These are phyloP conservation scores for Chlorella sp. DNA, from an alignment of 139 green algal species.

Conservation along the genomic window DNA sequence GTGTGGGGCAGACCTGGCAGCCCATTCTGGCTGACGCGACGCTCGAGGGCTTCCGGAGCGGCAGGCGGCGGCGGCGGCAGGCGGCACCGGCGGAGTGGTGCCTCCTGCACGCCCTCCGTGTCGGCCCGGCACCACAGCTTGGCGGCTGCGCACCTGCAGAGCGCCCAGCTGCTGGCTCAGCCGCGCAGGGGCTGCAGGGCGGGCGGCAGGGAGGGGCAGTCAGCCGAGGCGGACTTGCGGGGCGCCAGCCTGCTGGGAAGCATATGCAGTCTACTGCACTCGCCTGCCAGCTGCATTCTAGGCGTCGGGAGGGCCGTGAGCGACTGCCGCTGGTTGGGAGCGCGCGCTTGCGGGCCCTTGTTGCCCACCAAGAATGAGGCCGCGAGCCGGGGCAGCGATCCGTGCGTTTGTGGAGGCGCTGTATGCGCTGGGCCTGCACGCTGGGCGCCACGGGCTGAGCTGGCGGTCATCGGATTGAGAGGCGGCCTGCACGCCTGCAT, in stretches of 20 bases:
- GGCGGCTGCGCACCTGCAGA: slow-evolving; percentile 8
- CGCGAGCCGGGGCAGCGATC: too few species aligned
- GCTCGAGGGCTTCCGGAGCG: background rate
- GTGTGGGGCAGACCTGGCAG: background rate
- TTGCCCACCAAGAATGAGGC: too few species aligned
- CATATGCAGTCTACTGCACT: background rate
- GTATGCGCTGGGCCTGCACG: too few species aligned
- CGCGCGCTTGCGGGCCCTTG: too few species aligned
- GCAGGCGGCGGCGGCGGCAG: background rate
- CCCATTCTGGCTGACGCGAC: too few species aligned
- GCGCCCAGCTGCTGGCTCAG: slow-evolving; percentile 25
- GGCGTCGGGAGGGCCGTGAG: too few species aligned
- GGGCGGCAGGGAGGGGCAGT: background rate
- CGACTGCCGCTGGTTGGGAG: too few species aligned
- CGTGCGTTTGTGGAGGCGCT: too few species aligned
- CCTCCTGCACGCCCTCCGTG: background rate
- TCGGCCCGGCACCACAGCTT: background rate
- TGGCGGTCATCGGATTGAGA: too few species aligned
- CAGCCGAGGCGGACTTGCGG: background rate
- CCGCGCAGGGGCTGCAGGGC: slow-evolving; percentile 15
- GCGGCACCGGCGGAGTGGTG: background rate
- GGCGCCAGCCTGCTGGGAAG: background rate
- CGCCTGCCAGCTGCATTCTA: background rate
- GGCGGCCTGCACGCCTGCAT: too few species aligned
- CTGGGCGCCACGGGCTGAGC: too few species aligned